Evolutionary conservation across 2,329 filamentous ascomycete species (phyloP).

Genomic region (Botrytis paeoniae): DNA sequence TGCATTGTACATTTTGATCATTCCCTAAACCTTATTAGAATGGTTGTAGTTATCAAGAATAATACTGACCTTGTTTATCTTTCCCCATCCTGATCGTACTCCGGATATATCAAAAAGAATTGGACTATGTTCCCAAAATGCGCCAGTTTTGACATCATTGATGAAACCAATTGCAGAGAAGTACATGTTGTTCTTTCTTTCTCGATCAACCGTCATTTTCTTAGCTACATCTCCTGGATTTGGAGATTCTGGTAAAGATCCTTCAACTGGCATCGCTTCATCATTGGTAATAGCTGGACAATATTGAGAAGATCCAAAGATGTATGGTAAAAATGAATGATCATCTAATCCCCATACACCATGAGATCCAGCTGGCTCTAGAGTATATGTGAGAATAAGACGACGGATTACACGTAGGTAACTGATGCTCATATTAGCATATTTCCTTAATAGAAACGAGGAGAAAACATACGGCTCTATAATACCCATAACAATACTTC

Average conservation of each 20-base stretch:
- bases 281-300: constrained; percentile 67
- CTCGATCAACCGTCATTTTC: constrained; percentile 58
- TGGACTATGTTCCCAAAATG: constrained; percentile 96
- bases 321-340: constrained; percentile 89
- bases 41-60: neutral
- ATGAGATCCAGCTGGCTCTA: constrained; percentile 93
- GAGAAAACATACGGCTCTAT: constrained; percentile 70
- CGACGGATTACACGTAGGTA: constrained; percentile 78
- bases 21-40: constrained; percentile 54
- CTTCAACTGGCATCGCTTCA: constrained; percentile 70
- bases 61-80: constrained; percentile 76
- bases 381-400: constrained; percentile 84
- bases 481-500: constrained; percentile 75
- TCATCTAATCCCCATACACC: constrained; percentile 99
- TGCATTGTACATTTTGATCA: constrained; percentile 99
- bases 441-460: neutral
- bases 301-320: constrained; percentile 90
- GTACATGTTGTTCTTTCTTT: constrained; percentile 75
- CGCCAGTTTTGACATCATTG: constrained; percentile 91
- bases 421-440: constrained; percentile 42
- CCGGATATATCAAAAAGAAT: constrained; percentile 94
- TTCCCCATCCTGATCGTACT: constrained; percentile 90
- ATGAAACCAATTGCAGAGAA: constrained; percentile 97
- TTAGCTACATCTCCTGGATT: constrained; percentile 69
- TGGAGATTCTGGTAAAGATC: constrained; percentile 70